These are phyloP conservation scores for Vitis hybrid DNA, from an alignment of 177 flowering plant genomes.

Conservation along the genomic window DNA sequence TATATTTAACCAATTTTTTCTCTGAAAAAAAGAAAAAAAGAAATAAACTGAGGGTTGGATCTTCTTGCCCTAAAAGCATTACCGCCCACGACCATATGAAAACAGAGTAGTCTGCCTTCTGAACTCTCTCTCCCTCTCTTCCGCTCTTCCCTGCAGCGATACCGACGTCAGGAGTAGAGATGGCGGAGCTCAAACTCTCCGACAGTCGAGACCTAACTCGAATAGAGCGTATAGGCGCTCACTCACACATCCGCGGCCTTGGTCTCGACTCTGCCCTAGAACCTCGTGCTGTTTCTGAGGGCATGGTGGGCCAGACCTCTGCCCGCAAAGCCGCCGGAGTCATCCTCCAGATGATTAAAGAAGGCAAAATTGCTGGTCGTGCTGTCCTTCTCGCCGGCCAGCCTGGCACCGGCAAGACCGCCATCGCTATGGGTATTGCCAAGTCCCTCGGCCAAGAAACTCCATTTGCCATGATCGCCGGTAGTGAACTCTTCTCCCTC, in stretches of 20 bases:
- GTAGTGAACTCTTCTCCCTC: slow-evolving; percentile 84
- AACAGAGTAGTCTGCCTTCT: too few species aligned
- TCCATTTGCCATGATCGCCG: slow-evolving; percentile 88
- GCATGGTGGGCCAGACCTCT: slow-evolving; percentile 84
- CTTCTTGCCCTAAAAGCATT: too few species aligned
- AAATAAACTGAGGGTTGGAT: too few species aligned
- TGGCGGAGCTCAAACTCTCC: slow-evolving; percentile 84
- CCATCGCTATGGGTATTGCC: slow-evolving; percentile 93
- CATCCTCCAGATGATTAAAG: slow-evolving; percentile 83
- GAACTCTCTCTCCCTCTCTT: not conserved
- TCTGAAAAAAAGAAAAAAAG: too few species aligned
- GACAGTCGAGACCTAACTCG: slow-evolving; percentile 87
- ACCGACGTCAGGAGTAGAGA: slow-evolving; percentile 11
- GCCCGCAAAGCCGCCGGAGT: slow-evolving; percentile 96
- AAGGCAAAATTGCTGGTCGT: slow-evolving; percentile 85
- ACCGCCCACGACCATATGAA: too few species aligned
- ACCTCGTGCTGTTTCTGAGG: slow-evolving; percentile 73
- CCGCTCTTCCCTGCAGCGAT: not conserved
- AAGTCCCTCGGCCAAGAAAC: slow-evolving; percentile 85
- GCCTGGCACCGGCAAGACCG: slow-evolving; percentile 94
- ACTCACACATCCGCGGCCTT: slow-evolving; percentile 96
- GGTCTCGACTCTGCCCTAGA: slow-evolving; percentile 88
- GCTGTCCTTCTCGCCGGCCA: slow-evolving; percentile 87
- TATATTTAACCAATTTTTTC: too few species aligned
- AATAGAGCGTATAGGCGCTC: slow-evolving; percentile 94